Evolutionary conservation across 2,329 filamentous ascomycete species (phyloP).

Genomic region (Trichoderma sp.): DNA sequence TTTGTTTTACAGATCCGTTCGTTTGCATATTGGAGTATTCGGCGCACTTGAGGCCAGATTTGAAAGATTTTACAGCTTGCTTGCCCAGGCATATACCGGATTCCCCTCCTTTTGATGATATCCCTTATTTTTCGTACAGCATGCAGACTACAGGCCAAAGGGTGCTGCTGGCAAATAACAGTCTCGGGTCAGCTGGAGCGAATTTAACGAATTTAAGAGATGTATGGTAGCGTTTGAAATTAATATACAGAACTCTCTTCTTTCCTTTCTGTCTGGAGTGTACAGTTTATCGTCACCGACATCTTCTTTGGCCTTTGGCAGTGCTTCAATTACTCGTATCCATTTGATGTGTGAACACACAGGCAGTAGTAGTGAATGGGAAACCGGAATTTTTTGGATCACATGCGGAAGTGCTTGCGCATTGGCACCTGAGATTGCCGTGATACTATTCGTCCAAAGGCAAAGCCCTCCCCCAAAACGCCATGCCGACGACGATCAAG

Average conservation of each 20-base stretch:
- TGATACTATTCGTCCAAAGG: background rate
- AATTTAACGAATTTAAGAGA: background rate
- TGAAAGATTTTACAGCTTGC: slow-evolving; percentile 4
- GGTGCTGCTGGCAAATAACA: slow-evolving; percentile 9
- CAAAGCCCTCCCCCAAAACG: background rate
- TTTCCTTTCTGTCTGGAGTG: background rate
- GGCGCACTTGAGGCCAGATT: background rate
- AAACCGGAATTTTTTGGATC: background rate
- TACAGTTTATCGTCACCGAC: background rate
- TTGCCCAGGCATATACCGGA: slow-evolving; percentile 4
- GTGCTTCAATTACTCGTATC: background rate
- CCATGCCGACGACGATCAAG: background rate
- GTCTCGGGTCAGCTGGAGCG: background rate
- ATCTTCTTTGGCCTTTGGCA: background rate
- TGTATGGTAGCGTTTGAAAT: slow-evolving; percentile 10
- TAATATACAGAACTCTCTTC: slow-evolving; percentile 7
- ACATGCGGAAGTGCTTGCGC: background rate
- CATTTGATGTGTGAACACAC: background rate
- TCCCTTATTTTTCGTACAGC: slow-evolving; percentile 2
- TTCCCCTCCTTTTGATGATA: slow-evolving; percentile 13
- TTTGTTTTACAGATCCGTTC: slow-evolving; percentile 6
- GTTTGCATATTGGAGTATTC: slow-evolving; percentile 18
- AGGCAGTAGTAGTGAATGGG: background rate
- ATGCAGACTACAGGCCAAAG: background rate
- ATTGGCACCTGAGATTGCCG: background rate